Conservation (phyloP, 495 filamentous ascomycete genomes). For the Trypethelium eluteriae region DNA sequence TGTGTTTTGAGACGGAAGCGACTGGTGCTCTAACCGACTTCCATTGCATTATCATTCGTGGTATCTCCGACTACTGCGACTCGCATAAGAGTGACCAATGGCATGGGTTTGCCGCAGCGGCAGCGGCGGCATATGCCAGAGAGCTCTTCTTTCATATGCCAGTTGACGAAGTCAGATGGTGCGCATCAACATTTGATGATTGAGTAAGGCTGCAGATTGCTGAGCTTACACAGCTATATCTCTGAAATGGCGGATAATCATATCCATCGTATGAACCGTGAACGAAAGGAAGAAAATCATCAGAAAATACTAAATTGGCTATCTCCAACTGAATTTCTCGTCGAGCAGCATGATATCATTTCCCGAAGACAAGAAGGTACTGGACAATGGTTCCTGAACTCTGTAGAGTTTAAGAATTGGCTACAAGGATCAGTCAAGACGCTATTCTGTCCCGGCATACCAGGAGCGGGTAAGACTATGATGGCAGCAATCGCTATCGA, state of each 20-base stretch:
- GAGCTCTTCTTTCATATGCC: constrained; percentile 15
- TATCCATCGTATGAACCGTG: background rate
- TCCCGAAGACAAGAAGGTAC: constrained; percentile 34
- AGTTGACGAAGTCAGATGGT: background rate
- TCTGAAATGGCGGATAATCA: background rate
- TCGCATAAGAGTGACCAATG: constrained; percentile 37
- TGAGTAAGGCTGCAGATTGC: background rate
- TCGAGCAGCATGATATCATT: constrained; percentile 35
- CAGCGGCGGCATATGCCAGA: constrained; percentile 39
- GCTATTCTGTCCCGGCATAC: constrained; percentile 37
- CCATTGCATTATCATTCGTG: constrained; percentile 34
- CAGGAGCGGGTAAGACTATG: constrained; percentile 30
- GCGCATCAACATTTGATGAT: background rate
- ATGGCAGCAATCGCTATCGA: constrained; percentile 31
- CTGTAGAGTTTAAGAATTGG: constrained; percentile 35
- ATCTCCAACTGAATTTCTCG: constrained; percentile 19
- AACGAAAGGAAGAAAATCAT: too few species aligned
- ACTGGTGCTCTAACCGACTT: constrained; percentile 29
- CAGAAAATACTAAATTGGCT: too few species aligned
- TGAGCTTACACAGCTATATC: background rate
- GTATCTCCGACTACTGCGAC: constrained; percentile 40
- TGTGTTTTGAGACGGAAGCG: constrained; percentile 19
- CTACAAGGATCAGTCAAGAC: constrained; percentile 24
- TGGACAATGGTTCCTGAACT: constrained; percentile 38
- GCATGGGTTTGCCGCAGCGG: constrained; percentile 37